Conservation (phyloP, 2,329 filamentous ascomycete species). For the Fusarium cicatricum region DNA sequence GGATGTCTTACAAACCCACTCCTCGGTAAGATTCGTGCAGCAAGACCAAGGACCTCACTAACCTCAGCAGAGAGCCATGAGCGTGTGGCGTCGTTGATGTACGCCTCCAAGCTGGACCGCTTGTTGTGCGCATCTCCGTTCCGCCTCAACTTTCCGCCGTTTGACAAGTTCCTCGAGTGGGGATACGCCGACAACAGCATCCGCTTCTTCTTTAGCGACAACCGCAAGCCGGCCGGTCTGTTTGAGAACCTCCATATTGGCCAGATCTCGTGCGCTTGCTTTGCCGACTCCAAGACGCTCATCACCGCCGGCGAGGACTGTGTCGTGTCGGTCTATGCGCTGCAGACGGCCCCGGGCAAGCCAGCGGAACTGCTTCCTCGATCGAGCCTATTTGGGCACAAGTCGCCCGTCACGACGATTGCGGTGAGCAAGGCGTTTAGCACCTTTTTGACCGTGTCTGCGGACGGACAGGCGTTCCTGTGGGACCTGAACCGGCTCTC, state of each 20-base stretch:
- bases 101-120: conserved; percentile 81
- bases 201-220: conserved; percentile 88
- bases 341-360: conserved; percentile 70
- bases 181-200: conserved; percentile 93
- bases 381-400: conserved; percentile 89
- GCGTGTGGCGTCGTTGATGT: conserved; percentile 79
- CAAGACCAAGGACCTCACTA: not conserved
- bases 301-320: conserved; percentile 94
- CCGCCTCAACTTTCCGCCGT: conserved; percentile 87
- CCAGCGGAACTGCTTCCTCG: conserved; percentile 80
- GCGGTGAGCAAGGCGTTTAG: conserved; percentile 89
- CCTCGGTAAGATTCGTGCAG: conserved; percentile 58
- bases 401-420: conserved; percentile 80
- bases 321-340: conserved; percentile 84
- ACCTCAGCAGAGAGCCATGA: conserved; percentile 69
- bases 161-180: conserved; percentile 95
- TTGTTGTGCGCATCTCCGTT: conserved; percentile 86
- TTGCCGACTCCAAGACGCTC: conserved; percentile 89
- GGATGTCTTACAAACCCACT: conserved; percentile 82
- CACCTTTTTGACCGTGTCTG: conserved; percentile 83
- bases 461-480: conserved; percentile 82
- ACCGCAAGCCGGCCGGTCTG: conserved; percentile 80
- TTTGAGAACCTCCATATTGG: conserved; percentile 95
- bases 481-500: conserved; percentile 95
- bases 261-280: conserved; percentile 82